Evolutionary conservation across 345 rosid genomes (phyloP).

Genomic region (Schrenkiella parvula): DNA sequence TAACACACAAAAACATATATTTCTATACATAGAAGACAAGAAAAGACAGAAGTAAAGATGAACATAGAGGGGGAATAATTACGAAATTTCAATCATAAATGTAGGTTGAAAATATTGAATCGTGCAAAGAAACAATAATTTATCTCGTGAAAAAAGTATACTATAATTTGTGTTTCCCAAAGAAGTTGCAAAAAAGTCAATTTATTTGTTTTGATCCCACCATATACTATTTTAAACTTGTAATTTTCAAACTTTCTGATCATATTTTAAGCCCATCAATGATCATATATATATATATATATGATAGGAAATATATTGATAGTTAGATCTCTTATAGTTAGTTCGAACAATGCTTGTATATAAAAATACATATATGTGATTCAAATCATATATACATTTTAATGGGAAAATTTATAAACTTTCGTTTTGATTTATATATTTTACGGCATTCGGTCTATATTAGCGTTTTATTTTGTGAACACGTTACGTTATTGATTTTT

Average conservation of each 20-base stretch:
- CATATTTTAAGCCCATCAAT: neutral
- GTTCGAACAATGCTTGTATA: neutral
- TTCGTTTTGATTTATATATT: neutral
- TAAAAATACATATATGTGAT: neutral
- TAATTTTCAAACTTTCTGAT: neutral
- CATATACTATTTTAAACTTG: neutral
- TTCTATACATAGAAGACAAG: neutral
- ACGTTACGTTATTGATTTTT: neutral
- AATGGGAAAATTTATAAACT: neutral
- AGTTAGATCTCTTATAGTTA: neutral
- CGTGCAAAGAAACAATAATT: slow-evolving; percentile 21
- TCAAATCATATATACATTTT: neutral
- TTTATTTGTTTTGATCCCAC: neutral
- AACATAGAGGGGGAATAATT: slow-evolving; percentile 5
- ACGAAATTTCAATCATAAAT: slow-evolving; percentile 16
- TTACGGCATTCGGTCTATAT: neutral
- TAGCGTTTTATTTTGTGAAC: neutral
- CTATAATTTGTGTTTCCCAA: slow-evolving; percentile 22
- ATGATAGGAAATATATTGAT: no score
- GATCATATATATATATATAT: neutral
- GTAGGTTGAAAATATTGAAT: neutral
- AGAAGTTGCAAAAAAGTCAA: slow-evolving; percentile 6
- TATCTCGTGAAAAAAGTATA: neutral
- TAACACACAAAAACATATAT: neutral
- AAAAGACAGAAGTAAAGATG: neutral